Conservation (phyloP, 1,284 basidiomycete species). For the Malassezia slooffiae region DNA sequence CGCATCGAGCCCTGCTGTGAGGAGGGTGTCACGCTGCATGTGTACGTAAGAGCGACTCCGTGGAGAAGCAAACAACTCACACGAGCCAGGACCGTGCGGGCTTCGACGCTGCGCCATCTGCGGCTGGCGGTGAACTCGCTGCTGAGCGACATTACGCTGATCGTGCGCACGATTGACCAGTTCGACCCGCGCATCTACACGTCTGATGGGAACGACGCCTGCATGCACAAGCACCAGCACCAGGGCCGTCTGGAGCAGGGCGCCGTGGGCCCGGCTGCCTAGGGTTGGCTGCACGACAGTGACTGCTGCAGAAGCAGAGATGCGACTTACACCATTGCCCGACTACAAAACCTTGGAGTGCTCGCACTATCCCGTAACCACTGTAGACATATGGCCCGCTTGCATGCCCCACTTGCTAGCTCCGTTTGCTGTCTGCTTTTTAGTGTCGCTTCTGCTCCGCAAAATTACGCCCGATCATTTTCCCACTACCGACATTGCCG, state of each 20-base stretch:
- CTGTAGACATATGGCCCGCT: no score
- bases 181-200: no score
- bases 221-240: neutral
- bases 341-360: no score
- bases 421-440: no score
- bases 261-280: constrained; percentile 26
- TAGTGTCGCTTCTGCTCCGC: no score
- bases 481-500: no score
- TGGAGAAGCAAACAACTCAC: neutral
- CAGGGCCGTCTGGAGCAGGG: constrained; percentile 32
- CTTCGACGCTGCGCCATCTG: constrained; percentile 32
- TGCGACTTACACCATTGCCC: no score
- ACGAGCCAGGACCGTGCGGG: constrained; percentile 10
- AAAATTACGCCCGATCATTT: no score
- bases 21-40: neutral
- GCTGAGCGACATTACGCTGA: constrained; percentile 26
- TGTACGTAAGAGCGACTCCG: constrained; percentile 2
- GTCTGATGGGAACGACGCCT: constrained; percentile 7
- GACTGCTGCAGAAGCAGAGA: no score
- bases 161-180: constrained; percentile 30
- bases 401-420: no score
- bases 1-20: constrained; percentile 8
- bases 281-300: no score
- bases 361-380: no score
- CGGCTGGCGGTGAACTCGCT: constrained; percentile 31